Percentiles rank a stretch among this genome's conserved stretches.
These are phyloP conservation scores for Strigomonas culicis DNA, from an alignment of 208 protist genomes.

Conservation along the genomic window DNA sequence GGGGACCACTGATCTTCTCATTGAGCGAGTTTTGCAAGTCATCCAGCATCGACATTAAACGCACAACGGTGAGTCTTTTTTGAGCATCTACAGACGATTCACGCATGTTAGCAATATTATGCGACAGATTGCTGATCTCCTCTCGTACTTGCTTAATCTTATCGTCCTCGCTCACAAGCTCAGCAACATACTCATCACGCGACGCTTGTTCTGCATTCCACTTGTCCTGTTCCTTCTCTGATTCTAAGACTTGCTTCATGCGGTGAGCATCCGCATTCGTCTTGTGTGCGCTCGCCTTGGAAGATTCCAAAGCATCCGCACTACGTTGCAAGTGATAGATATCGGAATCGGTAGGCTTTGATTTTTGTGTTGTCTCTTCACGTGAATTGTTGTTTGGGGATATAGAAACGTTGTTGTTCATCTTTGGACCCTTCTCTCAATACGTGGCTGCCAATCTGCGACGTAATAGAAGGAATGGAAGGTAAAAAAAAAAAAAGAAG, in stretches of 20 bases:
- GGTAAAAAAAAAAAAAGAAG: too few species aligned
- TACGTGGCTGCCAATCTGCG: too few species aligned
- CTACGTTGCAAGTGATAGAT: slow-evolving; percentile 18
- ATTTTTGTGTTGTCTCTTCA: too few species aligned
- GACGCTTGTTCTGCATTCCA: not conserved
- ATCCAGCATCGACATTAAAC: slow-evolving; percentile 75
- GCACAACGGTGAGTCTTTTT: slow-evolving; percentile 57
- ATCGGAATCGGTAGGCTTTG: too few species aligned
- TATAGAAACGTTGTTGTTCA: too few species aligned
- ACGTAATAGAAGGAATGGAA: too few species aligned
- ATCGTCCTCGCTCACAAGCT: slow-evolving; percentile 16
- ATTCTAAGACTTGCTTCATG: slow-evolving; percentile 29
- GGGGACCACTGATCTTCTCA: slow-evolving; percentile 48
- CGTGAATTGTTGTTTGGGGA: too few species aligned
- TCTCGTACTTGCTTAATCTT: slow-evolving; percentile 21
- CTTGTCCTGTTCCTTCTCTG: slow-evolving; percentile 13
- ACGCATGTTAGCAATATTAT: slow-evolving; percentile 42
- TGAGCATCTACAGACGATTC: slow-evolving; percentile 34
- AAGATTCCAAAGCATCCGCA: slow-evolving; percentile 21
- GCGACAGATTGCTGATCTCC: slow-evolving; percentile 34
- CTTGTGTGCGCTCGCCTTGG: slow-evolving; percentile 15
- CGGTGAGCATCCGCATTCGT: slow-evolving; percentile 17
- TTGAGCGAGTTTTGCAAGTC: slow-evolving; percentile 58
- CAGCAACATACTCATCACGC: not conserved
- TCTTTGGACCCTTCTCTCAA: too few species aligned